Evolutionary conservation across 352 stramenopile genomes (phyloP), one percentile per base, ranked within the genome.

Genomic region (Elongisporangium prolatum): DNA sequence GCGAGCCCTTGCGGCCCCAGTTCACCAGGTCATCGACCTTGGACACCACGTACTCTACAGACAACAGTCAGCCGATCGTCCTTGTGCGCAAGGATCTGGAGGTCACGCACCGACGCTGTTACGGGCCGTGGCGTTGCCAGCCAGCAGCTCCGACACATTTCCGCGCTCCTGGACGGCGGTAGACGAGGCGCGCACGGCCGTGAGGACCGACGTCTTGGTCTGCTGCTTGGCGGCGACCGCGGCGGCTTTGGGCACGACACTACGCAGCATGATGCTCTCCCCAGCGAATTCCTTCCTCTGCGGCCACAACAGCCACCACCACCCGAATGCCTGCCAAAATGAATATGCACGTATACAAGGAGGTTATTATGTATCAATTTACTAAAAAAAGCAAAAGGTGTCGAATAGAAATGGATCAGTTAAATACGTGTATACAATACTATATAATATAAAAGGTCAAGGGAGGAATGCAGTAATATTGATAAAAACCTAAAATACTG

Each of bases 11-110:
- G 53, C 97, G 93, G 16, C 93, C 96, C 97, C 97, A 99, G 77
- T 99, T 99, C n/a, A 99, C 93, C 20, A 99, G 77, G 57, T 99
- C 96, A 67, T 99, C 97, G 21, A 99, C 80, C 60, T 96, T 96
- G 40, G 95, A 95, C 28, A 99, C 93, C 17, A 98, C 93, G 72
- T 98, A 99, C 72, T 99, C 97, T 95, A 48, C 13, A 22, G 37
- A 49, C 21, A 55, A 54, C 47, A 20, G 24, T n/a, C 9, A 10
- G 21, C 47, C 24, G 49, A 51, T 21, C 18, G 54, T 20, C 9
- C 34, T 53, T 13, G 47, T 52, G 40, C n/a, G 21, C 18, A 54
- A 52, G 2, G n/a, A 50, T 24, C 28, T 10, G 2, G 56, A 7
- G 25, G 25, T 22, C 7, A 75, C 84, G 57, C 80, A 92, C 84